phyloP scores from a whole-genome alignment of 2,329 filamentous ascomycete species.

The Arthrobotrys sinensis region DNA sequence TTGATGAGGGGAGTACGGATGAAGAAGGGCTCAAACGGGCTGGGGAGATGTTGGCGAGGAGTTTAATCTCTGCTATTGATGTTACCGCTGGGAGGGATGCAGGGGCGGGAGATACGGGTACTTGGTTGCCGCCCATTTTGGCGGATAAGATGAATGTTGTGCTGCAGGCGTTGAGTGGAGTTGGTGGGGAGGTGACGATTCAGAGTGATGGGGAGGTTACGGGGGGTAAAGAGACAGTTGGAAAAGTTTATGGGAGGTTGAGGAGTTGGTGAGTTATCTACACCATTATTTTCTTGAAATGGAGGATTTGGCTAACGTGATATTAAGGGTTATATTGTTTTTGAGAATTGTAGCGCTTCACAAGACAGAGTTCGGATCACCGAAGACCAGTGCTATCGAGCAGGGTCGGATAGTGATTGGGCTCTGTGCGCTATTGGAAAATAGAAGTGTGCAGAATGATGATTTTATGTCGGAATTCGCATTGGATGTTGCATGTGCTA shows the following conservation, averaged over 20 bases:
- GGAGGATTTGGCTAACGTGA: constrained; percentile 23
- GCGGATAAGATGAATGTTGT: constrained; percentile 64
- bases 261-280: constrained; percentile 61
- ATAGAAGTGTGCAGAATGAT: constrained; percentile 63
- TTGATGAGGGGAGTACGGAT: constrained; percentile 59
- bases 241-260: constrained; percentile 48
- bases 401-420: constrained; percentile 63
- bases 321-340: constrained; percentile 62
- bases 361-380: constrained; percentile 61
- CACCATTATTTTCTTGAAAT: constrained; percentile 5
- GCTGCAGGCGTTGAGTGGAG: constrained; percentile 56
- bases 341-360: constrained; percentile 63
- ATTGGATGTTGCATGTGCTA: constrained; percentile 62
- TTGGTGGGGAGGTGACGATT: constrained; percentile 46
- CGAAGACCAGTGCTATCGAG: constrained; percentile 61
- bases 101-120: constrained; percentile 49
- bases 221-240: constrained; percentile 39
- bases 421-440: constrained; percentile 63
- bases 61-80: constrained; percentile 64
- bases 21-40: constrained; percentile 61
- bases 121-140: constrained; percentile 62
- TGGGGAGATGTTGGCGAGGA: constrained; percentile 62
- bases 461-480: constrained; percentile 63
- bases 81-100: constrained; percentile 62
- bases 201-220: constrained; percentile 56